Base-by-base conservation (phyloP, 768 basidiomycete genomes). In the Lactifluus echinatus region DNA sequence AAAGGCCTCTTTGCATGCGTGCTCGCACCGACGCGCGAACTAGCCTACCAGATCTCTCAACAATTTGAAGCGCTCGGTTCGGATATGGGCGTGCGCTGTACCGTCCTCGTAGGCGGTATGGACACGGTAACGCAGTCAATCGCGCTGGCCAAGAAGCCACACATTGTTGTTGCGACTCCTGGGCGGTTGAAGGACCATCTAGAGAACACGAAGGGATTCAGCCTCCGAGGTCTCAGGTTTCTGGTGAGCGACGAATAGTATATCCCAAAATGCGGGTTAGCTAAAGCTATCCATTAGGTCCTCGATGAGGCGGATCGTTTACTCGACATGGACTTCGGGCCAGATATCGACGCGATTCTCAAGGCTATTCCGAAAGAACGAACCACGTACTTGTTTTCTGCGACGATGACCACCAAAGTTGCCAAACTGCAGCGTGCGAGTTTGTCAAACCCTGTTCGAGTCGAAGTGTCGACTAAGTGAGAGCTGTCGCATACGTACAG, bases 391-490 rank as follows among this genome's bases (percentile, higher is more conserved):
- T 79, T 99, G 1, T 99, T 93, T 74, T 97, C 95, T 12, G 96
- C 95, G 6, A 98, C 95, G 21, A 98, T 99, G 95, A 95, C 96
- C 11, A 93, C 92, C 14, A 98, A 97, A 73, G 93, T 99, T 3
- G 92, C 89, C 11, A 97, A 97, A 71, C 76, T 99, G 11, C 95
- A 98, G 69, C 75, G 95, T 52, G 94, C 96, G 31, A 93, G 91
- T 75, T 75, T 98, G 67, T 80, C 82, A 31, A 93, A 95, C 67
- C 96, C 96, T n/a, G 83, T 94, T 24, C 81, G 88, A 63, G 84
- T 98, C 2, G 94, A 98, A 70, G 92, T 97, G 2, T 87, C 89
- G 7, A 80, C 87, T 66, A 97, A 95, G 93, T 93, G 70, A 64
- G 86, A 69, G 15, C 23, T 45, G 10, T 40, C 3, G 15, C n/a